Evolutionary conservation across 306 rosid species (phyloP).

Genomic region (Sophora flavescens): DNA sequence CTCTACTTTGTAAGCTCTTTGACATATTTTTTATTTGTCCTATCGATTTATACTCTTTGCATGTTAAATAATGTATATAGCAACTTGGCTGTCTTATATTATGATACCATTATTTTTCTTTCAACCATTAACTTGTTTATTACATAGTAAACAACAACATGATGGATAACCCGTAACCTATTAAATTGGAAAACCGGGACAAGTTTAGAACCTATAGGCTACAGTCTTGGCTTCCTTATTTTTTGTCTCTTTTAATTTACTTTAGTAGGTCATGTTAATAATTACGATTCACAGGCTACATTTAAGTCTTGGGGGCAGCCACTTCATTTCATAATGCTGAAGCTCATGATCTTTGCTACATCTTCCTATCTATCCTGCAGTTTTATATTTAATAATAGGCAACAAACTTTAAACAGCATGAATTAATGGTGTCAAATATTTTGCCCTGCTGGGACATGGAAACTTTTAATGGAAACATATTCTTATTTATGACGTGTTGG

Average conservation of each 20-base stretch:
- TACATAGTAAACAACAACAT: constrained; percentile 25
- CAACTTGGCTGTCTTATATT: background rate
- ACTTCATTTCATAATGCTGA: constrained; percentile 37
- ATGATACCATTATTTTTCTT: constrained; percentile 1
- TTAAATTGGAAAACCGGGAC: constrained; percentile 13
- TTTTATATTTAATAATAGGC: constrained; percentile 29
- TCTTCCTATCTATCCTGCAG: background rate
- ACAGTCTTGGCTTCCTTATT: background rate
- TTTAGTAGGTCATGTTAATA: background rate
- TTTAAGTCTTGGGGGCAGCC: constrained; percentile 19
- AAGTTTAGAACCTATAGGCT: constrained; percentile 7
- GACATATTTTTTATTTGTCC: constrained; percentile 27
- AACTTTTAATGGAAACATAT: background rate
- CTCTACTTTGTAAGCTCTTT: constrained; percentile 76
- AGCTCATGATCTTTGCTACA: background rate
- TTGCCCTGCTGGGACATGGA: background rate
- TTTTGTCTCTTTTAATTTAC: background rate
- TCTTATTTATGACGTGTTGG: constrained; percentile 8
- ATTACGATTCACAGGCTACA: background rate
- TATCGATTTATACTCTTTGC: background rate
- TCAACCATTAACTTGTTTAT: background rate
- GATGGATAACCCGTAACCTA: background rate
- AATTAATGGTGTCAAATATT: constrained; percentile 15
- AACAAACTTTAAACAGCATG: constrained; percentile 24
- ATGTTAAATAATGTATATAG: background rate